Conservation (phyloP, 2,329 filamentous ascomycete species). For the Drechslerella stenobrocha region DNA sequence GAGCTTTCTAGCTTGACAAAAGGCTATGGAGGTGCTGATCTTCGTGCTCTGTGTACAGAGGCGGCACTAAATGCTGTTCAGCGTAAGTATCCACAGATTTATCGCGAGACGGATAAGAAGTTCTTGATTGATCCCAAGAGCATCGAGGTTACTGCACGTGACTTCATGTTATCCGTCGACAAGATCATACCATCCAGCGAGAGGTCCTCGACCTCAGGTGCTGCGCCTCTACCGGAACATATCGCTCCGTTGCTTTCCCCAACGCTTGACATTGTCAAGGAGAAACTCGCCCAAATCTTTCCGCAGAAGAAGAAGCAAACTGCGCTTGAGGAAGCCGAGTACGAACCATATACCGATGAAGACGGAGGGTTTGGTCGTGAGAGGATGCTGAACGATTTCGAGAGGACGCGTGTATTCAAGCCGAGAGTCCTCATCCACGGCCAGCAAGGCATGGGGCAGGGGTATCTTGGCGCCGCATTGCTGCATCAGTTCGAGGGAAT, state of each 20-base stretch:
- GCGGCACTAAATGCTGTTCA: slow-evolving; percentile 95
- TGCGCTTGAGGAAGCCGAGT: slow-evolving; percentile 91
- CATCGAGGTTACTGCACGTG: slow-evolving; percentile 84
- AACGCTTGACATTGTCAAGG: slow-evolving; percentile 71
- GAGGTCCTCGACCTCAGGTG: slow-evolving; percentile 80
- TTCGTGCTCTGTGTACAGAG: slow-evolving; percentile 92
- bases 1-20: slow-evolving; percentile 86
- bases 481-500: slow-evolving; percentile 90
- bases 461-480: slow-evolving; percentile 81
- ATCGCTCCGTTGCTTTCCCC: slow-evolving; percentile 79
- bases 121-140: slow-evolving; percentile 81
- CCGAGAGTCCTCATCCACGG: slow-evolving; percentile 84
- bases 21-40: slow-evolving; percentile 93
- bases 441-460: slow-evolving; percentile 86
- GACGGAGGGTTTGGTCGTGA: slow-evolving; percentile 85
- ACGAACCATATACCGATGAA: slow-evolving; percentile 77
- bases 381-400: slow-evolving; percentile 75
- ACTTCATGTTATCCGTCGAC: slow-evolving; percentile 98
- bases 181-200: slow-evolving; percentile 92
- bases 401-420: slow-evolving; percentile 82
- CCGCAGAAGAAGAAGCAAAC: slow-evolving; percentile 84
- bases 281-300: slow-evolving; percentile 72
- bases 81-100: slow-evolving; percentile 93
- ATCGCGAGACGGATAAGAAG: slow-evolving; percentile 78
- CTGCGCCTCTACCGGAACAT: slow-evolving; percentile 74